Base-by-base conservation (phyloP, 108 stramenopile genomes). In the Skeletonema marinoi region DNA sequence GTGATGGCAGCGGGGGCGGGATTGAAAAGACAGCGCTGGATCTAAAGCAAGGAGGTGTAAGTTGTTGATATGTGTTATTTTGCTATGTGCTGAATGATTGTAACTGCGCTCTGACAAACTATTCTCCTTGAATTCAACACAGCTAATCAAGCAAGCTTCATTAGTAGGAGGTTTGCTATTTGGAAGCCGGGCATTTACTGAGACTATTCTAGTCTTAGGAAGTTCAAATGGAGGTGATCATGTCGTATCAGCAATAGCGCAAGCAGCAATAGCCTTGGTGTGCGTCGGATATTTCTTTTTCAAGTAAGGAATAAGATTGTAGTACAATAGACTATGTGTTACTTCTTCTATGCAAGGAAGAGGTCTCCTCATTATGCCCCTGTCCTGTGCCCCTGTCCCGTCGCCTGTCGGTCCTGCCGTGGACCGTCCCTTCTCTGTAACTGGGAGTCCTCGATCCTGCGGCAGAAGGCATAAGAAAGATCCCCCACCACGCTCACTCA, bases 201-300 rank as follows among this genome's bases (percentile, higher is more conserved):
- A 81, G 33, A 59, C 64, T 21, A 74, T 81, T 81, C 56, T 74
- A 42, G 66, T 74, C 33, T 29, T 81, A 19, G 73, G 64, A 12
- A 74, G 73, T 74, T 39, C 80, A 12, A 58, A 70, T 62, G 80
- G 80, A 41, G 80, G 66, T 16, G 73, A 81, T 54, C 73, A 81
- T 81, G 42, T 72, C 48, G 36, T 74, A 50, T 3, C 69, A 14
- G 80, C 80, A 10, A 33, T 74, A 32, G n/a, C 63, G 6, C 80
- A 81, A 60, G 80, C 67, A 33, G 56, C 50, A 16, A 65, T 81
- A 46, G 80, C 80, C 12, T 70, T 81, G 68, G 68, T 66, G 17
- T 81, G 73, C 44, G 80, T 63, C 35, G 80, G 68, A 6, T 81
- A 74, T 69, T 81, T 81, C 69, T 81, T 74, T 70, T 51, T 81